Conservation (phyloP, 192 early-diverging fungal species). For the Backusella sp. region DNA sequence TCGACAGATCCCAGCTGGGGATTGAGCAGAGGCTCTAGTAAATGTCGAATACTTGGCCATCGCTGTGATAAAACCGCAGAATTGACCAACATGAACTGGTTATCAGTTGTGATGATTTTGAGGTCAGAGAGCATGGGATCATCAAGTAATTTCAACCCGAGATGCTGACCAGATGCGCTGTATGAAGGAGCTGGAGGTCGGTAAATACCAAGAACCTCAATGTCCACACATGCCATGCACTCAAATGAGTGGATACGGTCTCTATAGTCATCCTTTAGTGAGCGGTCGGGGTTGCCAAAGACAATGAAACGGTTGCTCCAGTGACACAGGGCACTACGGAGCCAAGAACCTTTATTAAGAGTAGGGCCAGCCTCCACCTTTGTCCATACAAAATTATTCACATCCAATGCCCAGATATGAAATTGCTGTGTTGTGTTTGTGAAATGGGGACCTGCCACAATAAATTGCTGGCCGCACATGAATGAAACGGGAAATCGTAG, state of each 20-base stretch:
- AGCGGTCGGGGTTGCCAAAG: constrained; percentile 69
- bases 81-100: constrained; percentile 49
- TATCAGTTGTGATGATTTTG: constrained; percentile 51
- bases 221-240: constrained; percentile 63
- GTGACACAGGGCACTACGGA: constrained; percentile 63
- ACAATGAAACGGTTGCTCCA: constrained; percentile 61
- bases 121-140: constrained; percentile 53
- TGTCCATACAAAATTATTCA: constrained; percentile 59
- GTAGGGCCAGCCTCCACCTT: constrained; percentile 64
- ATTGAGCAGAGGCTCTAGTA: constrained; percentile 8
- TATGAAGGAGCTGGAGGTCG: constrained; percentile 49
- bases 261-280: constrained; percentile 72
- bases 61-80: constrained; percentile 47
- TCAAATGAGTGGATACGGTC: constrained; percentile 73
- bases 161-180: constrained; percentile 52
- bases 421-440: constrained; percentile 61
- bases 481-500: constrained; percentile 74
- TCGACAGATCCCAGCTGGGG: constrained; percentile 28
- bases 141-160: constrained; percentile 52
- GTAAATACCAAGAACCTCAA: constrained; percentile 71
- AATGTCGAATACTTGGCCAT: constrained; percentile 49
- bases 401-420: constrained; percentile 69
- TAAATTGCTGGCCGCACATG: constrained; percentile 62
- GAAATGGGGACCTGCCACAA: constrained; percentile 70
- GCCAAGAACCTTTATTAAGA: constrained; percentile 73